phyloP scores from a whole-genome alignment of 2,329 filamentous ascomycete genomes.

The Fusarium sp. region DNA sequence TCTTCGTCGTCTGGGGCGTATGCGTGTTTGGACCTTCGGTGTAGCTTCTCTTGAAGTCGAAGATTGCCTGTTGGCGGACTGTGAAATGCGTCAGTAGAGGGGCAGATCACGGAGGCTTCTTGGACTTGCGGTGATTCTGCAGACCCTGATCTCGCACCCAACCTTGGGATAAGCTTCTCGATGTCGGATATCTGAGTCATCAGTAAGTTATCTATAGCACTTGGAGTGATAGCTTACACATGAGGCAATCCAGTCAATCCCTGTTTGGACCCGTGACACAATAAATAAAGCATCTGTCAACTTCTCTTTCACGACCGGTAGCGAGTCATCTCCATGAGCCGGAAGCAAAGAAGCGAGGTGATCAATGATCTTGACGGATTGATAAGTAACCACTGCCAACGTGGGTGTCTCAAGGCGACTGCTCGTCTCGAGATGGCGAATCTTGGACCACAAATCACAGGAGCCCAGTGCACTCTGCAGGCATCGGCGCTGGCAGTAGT shows the following conservation, averaged over 20 bases:
- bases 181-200: conserved; percentile 23
- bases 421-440: conserved; percentile 27
- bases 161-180: conserved; percentile 14
- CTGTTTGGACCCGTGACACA: background rate
- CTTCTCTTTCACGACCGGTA: conserved; percentile 18
- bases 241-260: conserved; percentile 4
- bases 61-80: background rate
- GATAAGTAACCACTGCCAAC: conserved; percentile 22
- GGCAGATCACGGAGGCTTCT: accelerated
- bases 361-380: conserved; percentile 36
- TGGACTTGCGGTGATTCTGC: conserved; percentile 17
- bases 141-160: background rate
- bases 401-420: conserved; percentile 18
- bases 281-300: conserved; percentile 18
- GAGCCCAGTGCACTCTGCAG: conserved; percentile 8
- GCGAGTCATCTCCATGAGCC: conserved; percentile 3
- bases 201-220: background rate
- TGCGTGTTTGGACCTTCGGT: conserved; percentile 36
- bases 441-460: conserved; percentile 30
- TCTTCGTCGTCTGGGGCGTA: conserved; percentile 32
- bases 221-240: conserved; percentile 14
- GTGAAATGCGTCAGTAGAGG: background rate
- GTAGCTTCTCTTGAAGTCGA: conserved; percentile 14
- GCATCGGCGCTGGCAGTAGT: conserved; percentile 35
- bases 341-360: conserved; percentile 20